Evolutionary conservation across 768 basidiomycete genomes (phyloP), one percentile per base, ranked within the genome.

Genomic region (Clitopilus passeckerianus): DNA sequence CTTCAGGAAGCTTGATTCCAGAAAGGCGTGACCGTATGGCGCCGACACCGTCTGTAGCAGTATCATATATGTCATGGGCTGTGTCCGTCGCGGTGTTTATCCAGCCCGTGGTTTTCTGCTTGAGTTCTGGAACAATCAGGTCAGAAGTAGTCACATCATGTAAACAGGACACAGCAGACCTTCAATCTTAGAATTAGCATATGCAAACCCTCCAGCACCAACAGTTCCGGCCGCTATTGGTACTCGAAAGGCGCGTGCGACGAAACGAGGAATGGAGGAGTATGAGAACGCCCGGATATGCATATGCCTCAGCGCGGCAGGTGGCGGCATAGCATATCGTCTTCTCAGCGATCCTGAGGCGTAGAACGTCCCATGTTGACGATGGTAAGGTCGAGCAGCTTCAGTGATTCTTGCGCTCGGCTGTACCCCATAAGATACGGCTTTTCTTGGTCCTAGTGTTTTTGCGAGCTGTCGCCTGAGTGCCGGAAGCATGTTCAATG

Each of bases 111-210:
- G 92, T 87, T 60, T 78, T 83, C 66, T 83, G 87, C 66, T 84
- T 79, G 66, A 93, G 79, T 70, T 93, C 92, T 94, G 60, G 27
- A 27, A n/a, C n/a, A 27, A 15, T 59, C 8, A 37, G 54, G 60
- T 30, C 56, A 63, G 35, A 55, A 56, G 20, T 14, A 14, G 16
- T 46, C 23, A 1, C 7, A 30, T 30, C 27, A 4, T 7, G 3
- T 30, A 7, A 7, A 7, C 7, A 30, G 27, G 34, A 44, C 7
- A 0, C 57, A 34, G 72, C 82, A 64, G 61, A 93, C 95, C 93
- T 78, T 98, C 95, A 66, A 96, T 88, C 75, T 95, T 95, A 78
- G 96, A 96, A 71, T 96, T 95, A 20, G 94, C 95, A 74, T 97
- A 98, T 5, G 92, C 93, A 59, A 96, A 76, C 0, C 93, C 89